phyloP scores from a whole-genome alignment of 23 red algal species.

The Porphyridium purpureum region DNA sequence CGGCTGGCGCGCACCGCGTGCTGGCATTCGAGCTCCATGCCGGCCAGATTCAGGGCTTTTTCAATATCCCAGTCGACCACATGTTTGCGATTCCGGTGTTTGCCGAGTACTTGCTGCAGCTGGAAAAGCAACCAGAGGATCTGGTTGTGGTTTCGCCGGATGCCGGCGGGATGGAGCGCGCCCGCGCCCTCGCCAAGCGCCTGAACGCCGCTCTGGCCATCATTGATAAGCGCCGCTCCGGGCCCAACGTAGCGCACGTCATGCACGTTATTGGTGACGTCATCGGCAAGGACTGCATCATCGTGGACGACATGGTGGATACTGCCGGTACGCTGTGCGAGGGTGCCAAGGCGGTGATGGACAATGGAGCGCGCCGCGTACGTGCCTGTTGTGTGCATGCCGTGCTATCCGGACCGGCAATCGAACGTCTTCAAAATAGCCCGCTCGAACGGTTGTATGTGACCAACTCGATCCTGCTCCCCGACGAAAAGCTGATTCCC shows the following conservation, averaged over 20 bases:
- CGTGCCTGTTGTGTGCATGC: slow-evolving; percentile 82
- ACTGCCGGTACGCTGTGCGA: slow-evolving; percentile 93
- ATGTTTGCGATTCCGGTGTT: slow-evolving; percentile 94
- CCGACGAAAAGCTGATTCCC: slow-evolving; percentile 39
- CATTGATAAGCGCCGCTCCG: slow-evolving; percentile 92
- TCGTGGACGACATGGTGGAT: slow-evolving; percentile 99
- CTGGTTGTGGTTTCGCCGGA: slow-evolving; percentile 85
- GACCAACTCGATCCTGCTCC: slow-evolving; percentile 81
- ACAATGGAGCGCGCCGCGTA: slow-evolving; percentile 67
- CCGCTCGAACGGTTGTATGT: slow-evolving; percentile 85
- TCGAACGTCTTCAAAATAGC: slow-evolving; percentile 55
- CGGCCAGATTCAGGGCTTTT: slow-evolving; percentile 99
- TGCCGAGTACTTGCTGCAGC: slow-evolving; percentile 30
- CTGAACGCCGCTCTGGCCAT: slow-evolving; percentile 81
- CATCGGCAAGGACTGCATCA: slow-evolving; percentile 75
- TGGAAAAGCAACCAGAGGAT: neutral
- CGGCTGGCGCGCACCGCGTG: slow-evolving; percentile 87
- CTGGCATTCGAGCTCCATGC: slow-evolving; percentile 96
- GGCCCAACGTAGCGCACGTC: slow-evolving; percentile 94
- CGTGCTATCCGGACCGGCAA: slow-evolving; percentile 71
- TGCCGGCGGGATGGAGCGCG: slow-evolving; percentile 95
- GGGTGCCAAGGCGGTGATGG: slow-evolving; percentile 71
- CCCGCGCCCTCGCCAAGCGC: slow-evolving; percentile 82
- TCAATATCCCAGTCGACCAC: slow-evolving; percentile 98
- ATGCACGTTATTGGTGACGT: slow-evolving; percentile 98